Evolutionary conservation across 2,329 filamentous ascomycete genomes (phyloP).

Genomic region (Arthrobotrys pseudoclavata): DNA sequence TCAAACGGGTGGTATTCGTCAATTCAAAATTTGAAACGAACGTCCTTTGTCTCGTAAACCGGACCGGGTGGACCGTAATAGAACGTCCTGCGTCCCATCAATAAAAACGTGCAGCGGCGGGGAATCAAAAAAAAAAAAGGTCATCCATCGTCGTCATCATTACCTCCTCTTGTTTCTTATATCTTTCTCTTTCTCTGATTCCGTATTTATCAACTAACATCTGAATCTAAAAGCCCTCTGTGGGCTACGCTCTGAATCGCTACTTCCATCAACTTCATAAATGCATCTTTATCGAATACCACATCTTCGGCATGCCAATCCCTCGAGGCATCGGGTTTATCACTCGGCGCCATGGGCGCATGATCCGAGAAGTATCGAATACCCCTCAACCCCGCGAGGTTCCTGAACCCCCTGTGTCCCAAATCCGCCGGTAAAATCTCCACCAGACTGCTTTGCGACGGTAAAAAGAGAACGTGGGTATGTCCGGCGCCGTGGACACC

Average conservation of each 20-base stretch:
- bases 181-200: neutral
- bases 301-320: constrained; percentile 64
- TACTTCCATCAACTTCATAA: constrained; percentile 63
- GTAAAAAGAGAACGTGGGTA: constrained; percentile 65
- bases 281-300: constrained; percentile 62
- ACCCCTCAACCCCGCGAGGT: constrained; percentile 66
- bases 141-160: neutral
- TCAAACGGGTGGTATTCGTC: neutral
- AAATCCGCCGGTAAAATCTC: constrained; percentile 67
- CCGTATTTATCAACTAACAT: constrained; percentile 21
- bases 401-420: constrained; percentile 67
- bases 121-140: neutral
- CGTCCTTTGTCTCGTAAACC: neutral
- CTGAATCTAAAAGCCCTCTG: constrained; percentile 44
- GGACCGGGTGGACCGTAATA: neutral
- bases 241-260: constrained; percentile 61
- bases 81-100: constrained; percentile 8
- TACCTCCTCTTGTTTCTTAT: neutral
- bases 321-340: neutral
- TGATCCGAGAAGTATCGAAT: constrained; percentile 67
- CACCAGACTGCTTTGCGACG: constrained; percentile 64
- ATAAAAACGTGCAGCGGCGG: neutral
- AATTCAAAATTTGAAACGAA: neutral
- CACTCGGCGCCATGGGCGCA: constrained; percentile 60
- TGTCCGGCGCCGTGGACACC: constrained; percentile 69